Evolutionary conservation across 2,329 filamentous ascomycete genomes (phyloP).

Genomic region (Ascosphaera apis): DNA sequence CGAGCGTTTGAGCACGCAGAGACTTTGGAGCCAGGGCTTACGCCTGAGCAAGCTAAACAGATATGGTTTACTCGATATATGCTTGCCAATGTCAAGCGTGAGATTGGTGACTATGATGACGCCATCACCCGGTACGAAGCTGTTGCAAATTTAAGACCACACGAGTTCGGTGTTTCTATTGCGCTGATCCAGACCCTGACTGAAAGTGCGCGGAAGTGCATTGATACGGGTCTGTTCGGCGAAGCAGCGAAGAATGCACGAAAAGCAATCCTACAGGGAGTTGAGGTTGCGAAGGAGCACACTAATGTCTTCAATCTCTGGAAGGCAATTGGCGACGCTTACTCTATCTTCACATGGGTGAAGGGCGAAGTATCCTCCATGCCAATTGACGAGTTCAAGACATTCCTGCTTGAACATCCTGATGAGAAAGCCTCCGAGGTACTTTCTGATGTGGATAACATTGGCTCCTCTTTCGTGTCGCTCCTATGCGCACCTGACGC

Average conservation of each 20-base stretch:
- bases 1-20: conserved; percentile 77
- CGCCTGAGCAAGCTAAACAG: conserved; percentile 36
- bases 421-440: conserved; percentile 31
- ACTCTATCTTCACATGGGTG: conserved; percentile 58
- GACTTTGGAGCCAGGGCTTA: conserved; percentile 39
- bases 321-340: conserved; percentile 80
- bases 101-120: conserved; percentile 72
- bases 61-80: conserved; percentile 95
- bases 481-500: conserved; percentile 13
- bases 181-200: conserved; percentile 72
- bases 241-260: conserved; percentile 50
- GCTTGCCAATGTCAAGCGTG: conserved; percentile 81
- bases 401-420: conserved; percentile 33
- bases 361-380: conserved; percentile 43
- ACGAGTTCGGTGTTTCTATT: conserved; percentile 69
- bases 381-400: conserved; percentile 31
- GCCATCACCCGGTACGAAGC: conserved; percentile 54
- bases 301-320: conserved; percentile 74
- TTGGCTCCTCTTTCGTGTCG: conserved; percentile 22
- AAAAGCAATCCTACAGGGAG: conserved; percentile 45
- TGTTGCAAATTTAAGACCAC: conserved; percentile 43
- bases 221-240: conserved; percentile 71
- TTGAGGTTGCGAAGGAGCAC: conserved; percentile 34
- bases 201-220: conserved; percentile 52
- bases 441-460: conserved; percentile 46